Evolutionary conservation across 1,284 basidiomycete species (phyloP), one percentile per base, ranked within the genome.

Genomic region (Cutaneotrichosporon cutaneum): DNA sequence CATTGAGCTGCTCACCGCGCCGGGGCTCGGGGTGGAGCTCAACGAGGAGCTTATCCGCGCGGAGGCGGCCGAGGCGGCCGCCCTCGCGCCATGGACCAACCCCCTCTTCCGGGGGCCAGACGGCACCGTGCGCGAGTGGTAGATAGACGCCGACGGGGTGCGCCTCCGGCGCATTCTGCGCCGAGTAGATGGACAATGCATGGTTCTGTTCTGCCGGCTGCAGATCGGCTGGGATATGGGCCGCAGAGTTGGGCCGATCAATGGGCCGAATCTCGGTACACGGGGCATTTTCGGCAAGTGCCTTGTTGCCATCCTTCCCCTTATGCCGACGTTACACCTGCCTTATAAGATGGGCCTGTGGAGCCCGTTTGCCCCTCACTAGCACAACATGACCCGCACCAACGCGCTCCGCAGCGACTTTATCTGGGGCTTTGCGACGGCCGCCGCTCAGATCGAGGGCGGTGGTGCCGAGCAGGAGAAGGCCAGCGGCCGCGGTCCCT

Each of bases 341-440:
- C 47, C 30, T 36, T 27, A 22, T 35, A 35, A 35, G 10, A 24
- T n/a, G 24, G 4, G 18, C 26, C 18, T 5, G 30, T 30, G 5
- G 30, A 4, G 4, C 30, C 9, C 30, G 30, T 9, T 30, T 30
- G 30, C 27, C 22, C 22, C 45, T 26, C 14, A 53, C 50, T n/a
- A 44, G 32, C 36, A 33, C 39, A 50, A 39, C 48, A 54, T 57
- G 14, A 21, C 47, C 30, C 27, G 44, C 58, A 59, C 54, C 18
- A 64, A 62, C 58, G 36, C 54, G 6, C 62, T 65, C 21, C 57
- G 55, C 11, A 36, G 27, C 63, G 84, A 86, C 73, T 89, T 89
- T 73, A 78, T 88, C 57, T 88, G 86, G 85, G 87, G 87, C 61
- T 88, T 88, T 69, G 87, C 87, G 4, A 88, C 88, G 27, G 87